phyloP scores from a whole-genome alignment of 129 eudicot species.

The Saposhnikovia divaricata region DNA sequence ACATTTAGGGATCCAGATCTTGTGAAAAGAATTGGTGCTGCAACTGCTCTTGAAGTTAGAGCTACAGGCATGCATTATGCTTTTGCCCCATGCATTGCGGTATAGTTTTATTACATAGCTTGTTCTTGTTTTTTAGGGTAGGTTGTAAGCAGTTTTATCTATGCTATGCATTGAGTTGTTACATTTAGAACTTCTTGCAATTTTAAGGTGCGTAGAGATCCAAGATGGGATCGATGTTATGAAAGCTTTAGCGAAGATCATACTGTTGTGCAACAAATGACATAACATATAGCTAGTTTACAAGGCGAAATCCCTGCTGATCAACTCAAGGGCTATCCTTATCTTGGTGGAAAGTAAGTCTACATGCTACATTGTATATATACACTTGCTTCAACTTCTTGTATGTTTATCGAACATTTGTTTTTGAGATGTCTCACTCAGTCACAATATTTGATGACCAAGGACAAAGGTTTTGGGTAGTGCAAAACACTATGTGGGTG shows the following conservation, averaged over 20 bases:
- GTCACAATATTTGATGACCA: not conserved
- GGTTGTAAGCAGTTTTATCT: not conserved
- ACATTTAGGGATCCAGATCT: conserved; percentile 30
- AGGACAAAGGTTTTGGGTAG: conserved; percentile 32
- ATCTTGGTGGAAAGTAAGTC: conserved; percentile 32
- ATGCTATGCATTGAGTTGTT: not conserved
- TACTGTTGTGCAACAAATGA: conserved; percentile 28
- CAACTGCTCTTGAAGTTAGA: conserved; percentile 40
- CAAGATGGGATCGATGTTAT: conserved; percentile 43
- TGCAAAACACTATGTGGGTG: conserved; percentile 48
- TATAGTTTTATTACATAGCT: not conserved
- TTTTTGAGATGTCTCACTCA: not conserved
- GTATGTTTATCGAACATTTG: not conserved
- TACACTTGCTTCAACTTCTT: too few relatives aligned
- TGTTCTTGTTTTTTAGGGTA: not conserved
- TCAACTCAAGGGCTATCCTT: conserved; percentile 22
- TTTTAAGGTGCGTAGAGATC: conserved; percentile 40
- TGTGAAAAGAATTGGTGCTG: conserved; percentile 37
- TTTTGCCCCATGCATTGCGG: conserved; percentile 41
- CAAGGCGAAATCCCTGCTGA: conserved; percentile 29
- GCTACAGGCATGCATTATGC: conserved; percentile 36
- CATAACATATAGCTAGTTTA: conserved; percentile 22
- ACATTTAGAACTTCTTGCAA: not conserved
- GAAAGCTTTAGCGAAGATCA: conserved; percentile 46
- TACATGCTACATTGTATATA: too few relatives aligned